These are phyloP conservation scores for Cotoneaster glaucophyllus DNA, from an alignment of 306 rosid genomes.

Conservation along the genomic window DNA sequence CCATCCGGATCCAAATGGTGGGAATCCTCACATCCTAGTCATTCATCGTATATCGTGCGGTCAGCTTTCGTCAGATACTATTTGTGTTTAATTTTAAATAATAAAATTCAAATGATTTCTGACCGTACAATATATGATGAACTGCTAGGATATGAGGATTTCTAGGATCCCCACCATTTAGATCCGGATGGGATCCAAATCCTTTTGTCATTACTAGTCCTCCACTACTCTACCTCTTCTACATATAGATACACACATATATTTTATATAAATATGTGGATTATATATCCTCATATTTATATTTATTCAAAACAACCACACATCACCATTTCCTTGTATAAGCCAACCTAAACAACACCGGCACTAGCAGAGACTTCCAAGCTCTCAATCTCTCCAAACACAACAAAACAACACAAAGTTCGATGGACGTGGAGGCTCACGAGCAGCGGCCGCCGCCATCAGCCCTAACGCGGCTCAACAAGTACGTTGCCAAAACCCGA, in stretches of 20 bases:
- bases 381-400: background rate
- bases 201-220: conserved; percentile 8
- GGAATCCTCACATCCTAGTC: too few relatives aligned
- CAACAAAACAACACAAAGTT: background rate
- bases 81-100: too few relatives aligned
- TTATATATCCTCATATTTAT: too few relatives aligned
- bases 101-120: too few relatives aligned
- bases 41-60: too few relatives aligned
- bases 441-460: conserved; percentile 5
- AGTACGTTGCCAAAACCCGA: conserved; percentile 38
- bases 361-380: background rate
- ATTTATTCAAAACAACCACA: background rate
- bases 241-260: background rate
- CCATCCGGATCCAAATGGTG: too few relatives aligned
- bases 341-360: background rate
- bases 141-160: too few relatives aligned
- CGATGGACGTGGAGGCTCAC: conserved; percentile 36
- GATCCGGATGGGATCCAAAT: too few relatives aligned
- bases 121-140: too few relatives aligned
- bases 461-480: conserved; percentile 48
- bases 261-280: too few relatives aligned
- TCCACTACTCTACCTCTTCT: conserved; percentile 3
- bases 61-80: too few relatives aligned
- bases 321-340: background rate
- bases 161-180: too few relatives aligned